Evolutionary conservation across 768 basidiomycete species (phyloP), one percentile per base, ranked within the genome.

Genomic region (Hericium coralloides): DNA sequence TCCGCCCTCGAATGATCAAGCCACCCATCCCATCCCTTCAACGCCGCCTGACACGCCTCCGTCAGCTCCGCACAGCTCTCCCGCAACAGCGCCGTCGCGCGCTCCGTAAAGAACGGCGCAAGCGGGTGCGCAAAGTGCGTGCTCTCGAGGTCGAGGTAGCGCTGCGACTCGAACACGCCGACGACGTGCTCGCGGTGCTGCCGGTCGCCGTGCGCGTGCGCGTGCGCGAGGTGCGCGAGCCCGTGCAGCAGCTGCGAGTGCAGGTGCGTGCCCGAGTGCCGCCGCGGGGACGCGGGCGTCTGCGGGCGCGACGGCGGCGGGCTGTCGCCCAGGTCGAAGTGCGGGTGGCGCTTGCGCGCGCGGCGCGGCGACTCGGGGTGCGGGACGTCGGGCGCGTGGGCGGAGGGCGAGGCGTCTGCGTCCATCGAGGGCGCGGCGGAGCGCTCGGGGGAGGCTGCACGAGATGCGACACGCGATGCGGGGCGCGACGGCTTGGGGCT

Each of bases 101-200:
- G 69, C 43, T 70, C 70, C 4, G 77, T 77, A 52, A 77, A 73
- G 17, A 67, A 66, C 15, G 74, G 74, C 2, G 72, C 70, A 56
- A 76, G 66, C 1, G 80, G 81, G 58, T 85, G 81, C 36, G 70
- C 67, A 38, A 83, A 67, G 39, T 78, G 68, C 31, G 69, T 78
- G 25, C 79, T 76, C 64, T 89, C 87, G 2, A 89, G 71, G 59
- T 88, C 80, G 56, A 88, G 71, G 65, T 88, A 89, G 26, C 80
- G 70, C 62, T 87, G 82, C 2, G 79, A 80, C 70, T 89, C 87
- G 58, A 89, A 89, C 14, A 87, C 81, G 2, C 85, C 88, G 0
- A 89, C 88, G 0, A 78, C 78, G 26, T 75, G 71, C 63, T 88
- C 83, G 20, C 60, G 62, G 47, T 59, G 55, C n/a, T 45, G 53